Evolutionary conservation across 225 moss, liverwort and hornwort species (phyloP), one percentile per base, ranked within the genome.

Genomic region (Bryum argenteum): DNA sequence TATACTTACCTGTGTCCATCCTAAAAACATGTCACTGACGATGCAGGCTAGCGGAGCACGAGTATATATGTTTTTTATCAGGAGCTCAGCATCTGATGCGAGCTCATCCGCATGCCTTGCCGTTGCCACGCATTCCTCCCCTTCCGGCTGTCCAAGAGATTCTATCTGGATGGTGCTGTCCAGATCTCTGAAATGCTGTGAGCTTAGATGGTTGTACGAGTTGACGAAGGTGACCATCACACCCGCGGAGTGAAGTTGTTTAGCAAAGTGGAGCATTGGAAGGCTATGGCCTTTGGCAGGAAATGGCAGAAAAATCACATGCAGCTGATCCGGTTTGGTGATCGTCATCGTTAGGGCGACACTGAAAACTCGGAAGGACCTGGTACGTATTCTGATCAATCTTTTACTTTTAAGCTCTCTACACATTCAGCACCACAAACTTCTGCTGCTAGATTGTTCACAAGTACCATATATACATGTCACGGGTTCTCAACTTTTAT

Each of bases 281-380:
- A 80, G 77, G 68, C 78, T 84, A 38, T 80, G 84, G 18, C 84
- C 80, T 62, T 78, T 78, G 39, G 84, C 77, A 6, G 80, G 80
- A 16, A 71, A 80, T 4, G 80, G 80, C 52, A 80, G 75, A 56
- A 84, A 54, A 66, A 84, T 47, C 1, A 19, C 77, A 22, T 84
- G 80, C 58, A 84, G 43, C 56, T 55, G 55, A 19, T 63, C 43
- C 42, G 64, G 26, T 39, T 74, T 8, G 33, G 6, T 18, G 48
- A 64, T 56, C 23, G 64, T 64, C 70, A 70, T 77, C 37, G 67
- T 68, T 40, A 52, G 42, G 12, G 19, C 18, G 43, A 63, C 28
- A 58, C 15, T 40, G 55, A 47, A 17, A 16, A 21, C 22, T 58
- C 37, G 38, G 50, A 18, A 39, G 18, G 23, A 39, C 40, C 10